phyloP scores from a whole-genome alignment of 75 land plant genomes.

The Pinus albicaulis region DNA sequence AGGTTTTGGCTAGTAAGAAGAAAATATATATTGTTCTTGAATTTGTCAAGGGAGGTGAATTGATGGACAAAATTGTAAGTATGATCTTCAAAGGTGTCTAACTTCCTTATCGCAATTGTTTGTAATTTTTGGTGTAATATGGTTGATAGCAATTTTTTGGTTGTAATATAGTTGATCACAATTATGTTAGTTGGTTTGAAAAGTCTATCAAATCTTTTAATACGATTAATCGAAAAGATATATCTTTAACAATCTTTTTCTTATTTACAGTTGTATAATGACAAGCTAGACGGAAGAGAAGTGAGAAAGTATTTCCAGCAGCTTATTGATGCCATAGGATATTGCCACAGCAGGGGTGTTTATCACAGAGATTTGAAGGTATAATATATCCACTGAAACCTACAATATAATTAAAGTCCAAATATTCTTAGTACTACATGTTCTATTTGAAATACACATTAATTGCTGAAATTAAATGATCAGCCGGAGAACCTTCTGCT shows the following conservation, averaged over 20 bases:
- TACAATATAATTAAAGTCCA: neutral
- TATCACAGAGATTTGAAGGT: conserved; percentile 84
- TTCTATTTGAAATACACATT: no score
- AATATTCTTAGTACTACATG: neutral
- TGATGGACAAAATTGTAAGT: conserved; percentile 79
- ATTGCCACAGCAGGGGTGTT: conserved; percentile 69
- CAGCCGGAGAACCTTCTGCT: conserved; percentile 76
- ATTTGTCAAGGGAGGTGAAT: conserved; percentile 71
- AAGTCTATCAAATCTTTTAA: no score
- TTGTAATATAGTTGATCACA: no score
- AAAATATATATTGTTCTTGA: conserved; percentile 83
- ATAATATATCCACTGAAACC: no score
- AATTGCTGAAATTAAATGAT: neutral
- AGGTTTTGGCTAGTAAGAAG: conserved; percentile 85
- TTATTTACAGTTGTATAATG: conserved; percentile 41
- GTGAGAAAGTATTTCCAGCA: conserved; percentile 76
- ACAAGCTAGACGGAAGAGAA: conserved; percentile 33
- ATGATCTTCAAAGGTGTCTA: neutral
- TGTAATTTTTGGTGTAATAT: neutral
- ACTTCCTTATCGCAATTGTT: neutral
- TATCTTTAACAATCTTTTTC: no score
- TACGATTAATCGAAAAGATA: no score
- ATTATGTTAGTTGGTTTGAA: no score
- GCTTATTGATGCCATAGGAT: conserved; percentile 65
- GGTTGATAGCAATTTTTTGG: no score